phyloP scores from a whole-genome alignment of 2,329 filamentous ascomycete genomes.

The Venturia carpophila region DNA sequence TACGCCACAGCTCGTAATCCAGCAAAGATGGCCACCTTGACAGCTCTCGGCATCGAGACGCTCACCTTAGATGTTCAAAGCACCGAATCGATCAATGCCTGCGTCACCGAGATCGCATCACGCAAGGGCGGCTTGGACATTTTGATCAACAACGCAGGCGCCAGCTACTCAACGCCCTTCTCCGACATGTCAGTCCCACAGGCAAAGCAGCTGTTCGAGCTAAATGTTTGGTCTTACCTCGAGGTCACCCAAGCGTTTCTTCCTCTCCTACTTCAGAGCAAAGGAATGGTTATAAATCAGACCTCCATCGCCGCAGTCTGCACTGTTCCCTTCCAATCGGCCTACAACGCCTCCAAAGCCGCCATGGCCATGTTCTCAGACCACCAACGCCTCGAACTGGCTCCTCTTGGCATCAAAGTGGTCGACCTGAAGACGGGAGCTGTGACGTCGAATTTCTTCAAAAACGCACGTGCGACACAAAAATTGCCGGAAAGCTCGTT shows the following conservation, averaged over 20 bases:
- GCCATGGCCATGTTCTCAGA: conserved; percentile 29
- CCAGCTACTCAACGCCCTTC: conserved; percentile 25
- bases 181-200: conserved; percentile 28
- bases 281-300: conserved; percentile 34
- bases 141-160: conserved; percentile 19
- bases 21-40: conserved; percentile 27
- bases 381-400: conserved; percentile 23
- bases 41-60: conserved; percentile 24
- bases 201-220: conserved; percentile 29
- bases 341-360: conserved; percentile 29
- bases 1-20: conserved; percentile 36
- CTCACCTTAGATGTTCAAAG: conserved; percentile 29
- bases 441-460: conserved; percentile 19
- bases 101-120: conserved; percentile 9
- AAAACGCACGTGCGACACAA: conserved; percentile 7
- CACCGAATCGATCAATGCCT: conserved; percentile 25
- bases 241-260: conserved; percentile 32
- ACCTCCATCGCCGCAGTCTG: conserved; percentile 29
- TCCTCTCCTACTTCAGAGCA: conserved; percentile 21
- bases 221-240: conserved; percentile 31
- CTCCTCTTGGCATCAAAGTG: conserved; percentile 25
- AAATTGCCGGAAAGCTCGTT: conserved; percentile 14
- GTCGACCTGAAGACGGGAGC: conserved; percentile 23
- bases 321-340: conserved; percentile 28
- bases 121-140: conserved; percentile 12